Evolutionary conservation across 495 filamentous ascomycete species (phyloP).

Genomic region (Jackrogersella multiformis): DNA sequence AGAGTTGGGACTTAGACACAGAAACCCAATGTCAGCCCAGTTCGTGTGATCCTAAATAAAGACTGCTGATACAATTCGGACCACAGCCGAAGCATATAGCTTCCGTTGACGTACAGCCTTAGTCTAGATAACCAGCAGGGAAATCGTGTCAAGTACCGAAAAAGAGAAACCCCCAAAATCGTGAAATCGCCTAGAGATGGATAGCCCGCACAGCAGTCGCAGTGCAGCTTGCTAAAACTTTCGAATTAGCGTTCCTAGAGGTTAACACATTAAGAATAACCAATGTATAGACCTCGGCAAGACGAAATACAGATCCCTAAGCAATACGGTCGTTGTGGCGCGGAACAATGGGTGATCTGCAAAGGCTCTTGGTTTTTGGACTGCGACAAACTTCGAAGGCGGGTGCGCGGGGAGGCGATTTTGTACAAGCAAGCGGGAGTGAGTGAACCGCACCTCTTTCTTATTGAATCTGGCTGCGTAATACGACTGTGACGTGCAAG

Average conservation of each 20-base stretch:
- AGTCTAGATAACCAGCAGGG: background rate
- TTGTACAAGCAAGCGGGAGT: constrained; percentile 44
- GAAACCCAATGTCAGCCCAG: constrained; percentile 2
- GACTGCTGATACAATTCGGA: constrained; percentile 2
- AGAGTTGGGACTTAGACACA: constrained; percentile 15
- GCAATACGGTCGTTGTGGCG: constrained; percentile 39
- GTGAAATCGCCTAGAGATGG: background rate
- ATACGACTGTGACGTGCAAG: constrained; percentile 49
- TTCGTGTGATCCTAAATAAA: background rate
- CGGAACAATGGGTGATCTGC: constrained; percentile 39
- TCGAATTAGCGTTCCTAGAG: constrained; percentile 9
- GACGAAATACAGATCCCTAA: constrained; percentile 15
- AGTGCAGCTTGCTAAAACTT: constrained; percentile 10
- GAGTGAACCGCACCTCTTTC: constrained; percentile 43
- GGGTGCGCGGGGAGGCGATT: constrained; percentile 46
- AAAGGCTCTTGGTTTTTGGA: constrained; percentile 11
- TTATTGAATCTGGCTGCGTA: constrained; percentile 44
- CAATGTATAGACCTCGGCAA: constrained; percentile 14
- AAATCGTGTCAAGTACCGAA: background rate
- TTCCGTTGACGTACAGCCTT: constrained; percentile 6
- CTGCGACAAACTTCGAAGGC: constrained; percentile 33
- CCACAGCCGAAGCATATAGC: constrained; percentile 11
- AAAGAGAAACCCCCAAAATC: constrained; percentile 3
- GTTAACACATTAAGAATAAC: constrained; percentile 25
- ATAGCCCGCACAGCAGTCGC: constrained; percentile 16